A percentile compares a stretch with the other conserved stretches of the same genome.
Conservation (phyloP, 2,329 filamentous ascomycete species). For the Xylariaceae sp. region DNA sequence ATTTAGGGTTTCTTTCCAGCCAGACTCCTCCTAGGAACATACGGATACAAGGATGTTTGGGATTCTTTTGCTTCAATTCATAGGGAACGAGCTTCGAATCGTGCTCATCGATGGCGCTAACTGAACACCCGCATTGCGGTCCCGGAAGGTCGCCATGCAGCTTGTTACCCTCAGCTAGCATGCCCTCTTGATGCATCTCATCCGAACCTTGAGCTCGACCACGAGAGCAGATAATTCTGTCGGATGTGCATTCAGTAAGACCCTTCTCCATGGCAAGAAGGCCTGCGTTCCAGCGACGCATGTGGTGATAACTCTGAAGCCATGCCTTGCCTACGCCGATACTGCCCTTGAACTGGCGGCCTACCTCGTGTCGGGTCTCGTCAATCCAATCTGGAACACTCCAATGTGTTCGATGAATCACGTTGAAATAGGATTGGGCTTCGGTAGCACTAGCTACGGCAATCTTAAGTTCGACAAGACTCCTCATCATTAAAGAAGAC, state of each 20-base stretch:
- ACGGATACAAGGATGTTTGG: slow-evolving; percentile 41
- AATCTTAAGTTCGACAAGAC: slow-evolving; percentile 73
- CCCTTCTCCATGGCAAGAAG: slow-evolving; percentile 76
- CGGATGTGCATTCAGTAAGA: slow-evolving; percentile 54
- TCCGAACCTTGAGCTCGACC: too few relatives aligned
- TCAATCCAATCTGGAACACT: slow-evolving; percentile 69
- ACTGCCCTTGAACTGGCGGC: slow-evolving; percentile 57
- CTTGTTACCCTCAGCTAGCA: slow-evolving; percentile 33
- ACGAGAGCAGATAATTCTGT: too few relatives aligned
- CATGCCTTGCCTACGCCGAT: slow-evolving; percentile 64
- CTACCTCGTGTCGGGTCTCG: slow-evolving; percentile 59
- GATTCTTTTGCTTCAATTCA: slow-evolving; percentile 43
- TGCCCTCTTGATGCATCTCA: slow-evolving; percentile 28
- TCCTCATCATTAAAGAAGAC: slow-evolving; percentile 81
- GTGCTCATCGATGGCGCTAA: slow-evolving; percentile 38
- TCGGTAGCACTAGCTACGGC: slow-evolving; percentile 64
- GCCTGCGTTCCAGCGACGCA: slow-evolving; percentile 79
- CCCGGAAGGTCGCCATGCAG: slow-evolving; percentile 30
- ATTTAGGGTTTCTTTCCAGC: slow-evolving; percentile 38
- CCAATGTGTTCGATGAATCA: slow-evolving; percentile 75
- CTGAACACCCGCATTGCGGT: slow-evolving; percentile 37
- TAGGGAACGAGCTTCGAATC: slow-evolving; percentile 43
- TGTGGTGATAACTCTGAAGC: slow-evolving; percentile 66
- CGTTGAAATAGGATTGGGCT: slow-evolving; percentile 67
- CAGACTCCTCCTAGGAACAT: slow-evolving; percentile 39